A percentile compares a stretch with the other conserved stretches of the same genome.
phyloP scores from a whole-genome alignment of 176 grass and related monocot species.

The Phoenix roebelenii region DNA sequence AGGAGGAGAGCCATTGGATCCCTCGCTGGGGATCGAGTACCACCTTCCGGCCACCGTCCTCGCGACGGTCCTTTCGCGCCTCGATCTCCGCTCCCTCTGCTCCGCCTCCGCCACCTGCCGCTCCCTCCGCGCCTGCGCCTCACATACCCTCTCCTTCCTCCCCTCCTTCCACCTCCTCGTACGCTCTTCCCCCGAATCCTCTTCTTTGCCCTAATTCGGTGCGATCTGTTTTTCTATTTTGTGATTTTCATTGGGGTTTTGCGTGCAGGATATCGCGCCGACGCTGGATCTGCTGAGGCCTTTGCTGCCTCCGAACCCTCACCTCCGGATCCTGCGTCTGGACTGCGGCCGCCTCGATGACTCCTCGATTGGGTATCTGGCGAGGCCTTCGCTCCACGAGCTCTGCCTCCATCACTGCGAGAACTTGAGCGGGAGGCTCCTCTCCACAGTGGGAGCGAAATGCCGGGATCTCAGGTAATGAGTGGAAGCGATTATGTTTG shows the following conservation, averaged over 20 bases:
- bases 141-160: conserved; percentile 60
- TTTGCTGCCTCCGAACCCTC: conserved; percentile 53
- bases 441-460: conserved; percentile 45
- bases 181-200: background rate
- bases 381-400: conserved; percentile 59
- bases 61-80: conserved; percentile 75
- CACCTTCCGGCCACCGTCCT: conserved; percentile 53
- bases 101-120: conserved; percentile 51
- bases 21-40: conserved; percentile 38
- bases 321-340: conserved; percentile 59
- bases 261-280: conserved; percentile 56
- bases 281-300: conserved; percentile 46
- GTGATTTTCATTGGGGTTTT: background rate
- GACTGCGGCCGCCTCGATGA: conserved; percentile 72
- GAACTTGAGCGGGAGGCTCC: conserved; percentile 64
- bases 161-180: conserved; percentile 70
- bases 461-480: conserved; percentile 84
- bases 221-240: too few species aligned
- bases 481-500: conserved; percentile 1
- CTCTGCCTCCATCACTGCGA: conserved; percentile 64
- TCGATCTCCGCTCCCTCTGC: conserved; percentile 80
- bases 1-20: conserved; percentile 1
- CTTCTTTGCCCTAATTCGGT: too few species aligned
- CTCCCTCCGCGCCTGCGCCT: conserved; percentile 47
- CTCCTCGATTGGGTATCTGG: conserved; percentile 41